Conservation (phyloP, 805 yeast genomes). For the Babjeviella inositovora region DNA sequence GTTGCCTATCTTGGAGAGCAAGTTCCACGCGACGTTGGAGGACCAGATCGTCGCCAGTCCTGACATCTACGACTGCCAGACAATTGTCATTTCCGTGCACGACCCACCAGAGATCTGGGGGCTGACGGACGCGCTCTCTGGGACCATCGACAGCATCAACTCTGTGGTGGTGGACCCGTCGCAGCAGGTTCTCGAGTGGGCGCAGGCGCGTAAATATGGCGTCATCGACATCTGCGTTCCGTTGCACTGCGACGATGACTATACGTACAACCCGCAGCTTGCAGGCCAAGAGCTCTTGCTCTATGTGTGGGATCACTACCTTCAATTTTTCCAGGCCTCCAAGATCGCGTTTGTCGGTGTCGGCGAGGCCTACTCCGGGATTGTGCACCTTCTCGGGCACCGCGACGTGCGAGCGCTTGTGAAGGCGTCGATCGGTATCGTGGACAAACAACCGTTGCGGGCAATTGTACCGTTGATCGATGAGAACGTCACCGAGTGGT, state of each 20-base stretch:
- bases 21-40: conserved; percentile 22
- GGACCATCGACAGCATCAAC: conserved; percentile 56
- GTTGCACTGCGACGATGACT: conserved; percentile 20
- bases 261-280: conserved; percentile 41
- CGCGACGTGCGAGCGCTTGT: conserved; percentile 49
- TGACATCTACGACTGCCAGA: conserved; percentile 43
- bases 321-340: conserved; percentile 56
- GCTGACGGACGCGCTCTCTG: conserved; percentile 61
- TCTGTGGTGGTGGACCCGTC: conserved; percentile 70
- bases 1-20: conserved; percentile 39
- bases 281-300: conserved; percentile 65
- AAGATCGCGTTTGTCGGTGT: conserved; percentile 72
- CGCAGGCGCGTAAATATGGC: conserved; percentile 44
- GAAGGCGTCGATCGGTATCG: conserved; percentile 53
- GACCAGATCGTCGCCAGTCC: conserved; percentile 63
- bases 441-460: conserved; percentile 53
- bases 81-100: conserved; percentile 59
- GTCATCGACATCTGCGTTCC: conserved; percentile 79
- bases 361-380: conserved; percentile 80
- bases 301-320: conserved; percentile 83
- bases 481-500: conserved; percentile 87
- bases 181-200: conserved; percentile 55
- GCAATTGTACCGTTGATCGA: conserved; percentile 79
- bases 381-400: conserved; percentile 80
- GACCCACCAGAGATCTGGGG: conserved; percentile 94